Base-by-base conservation (phyloP, 192 early-diverging fungal genomes). In the Chytriomyces hyalinus region DNA sequence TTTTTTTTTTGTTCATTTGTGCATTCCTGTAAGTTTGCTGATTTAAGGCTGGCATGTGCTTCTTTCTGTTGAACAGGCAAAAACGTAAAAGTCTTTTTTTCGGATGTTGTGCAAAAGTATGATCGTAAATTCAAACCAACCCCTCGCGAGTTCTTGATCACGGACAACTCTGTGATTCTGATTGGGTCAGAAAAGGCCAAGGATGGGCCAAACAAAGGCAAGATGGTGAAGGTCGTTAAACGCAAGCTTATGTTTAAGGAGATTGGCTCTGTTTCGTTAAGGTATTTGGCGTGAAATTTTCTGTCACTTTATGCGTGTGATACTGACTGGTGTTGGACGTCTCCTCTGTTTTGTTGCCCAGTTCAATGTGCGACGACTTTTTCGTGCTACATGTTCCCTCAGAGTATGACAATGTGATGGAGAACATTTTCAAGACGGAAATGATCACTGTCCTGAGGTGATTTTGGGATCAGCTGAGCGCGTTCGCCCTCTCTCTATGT, bases 401-500 rank as follows among this genome's bases (percentile, higher is more conserved):
- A 20, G 86, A 90, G 28, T 90, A 83, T 75, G 87, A 89, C 70
- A 85, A 82, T 76, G 88, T 90, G 28, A 59, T 87, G 61, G 86
- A 90, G 65, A 83, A 85, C 60, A 75, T 86, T 8, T 87, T 90
- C 71, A 90, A 90, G 68, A 90, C 89, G 3, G 89, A 90, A 76
- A 69, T 90, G 49, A 76, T 90, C 46, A 89, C 88, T 3, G 85
- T 87, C 5, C 70, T 87, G 53, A 87, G 84, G 85, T 85, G 65
- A 78, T 76, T 13, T 17, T 59, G 20, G 17, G 4, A 15, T 26
- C 17, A 65, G 11, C 63, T 65, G 4, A 3, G 13, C 13, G 2
- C 2, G 53, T 57, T 61, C 9, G 4, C 36, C 36, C 36, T 36
- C 36, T 36, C 36, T 36, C 36, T 36, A 3, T 36, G 36, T 36